Percentiles rank a stretch among this genome's conserved stretches.
These are phyloP conservation scores for Hortaea sp. DNA, from an alignment of 2,329 filamentous ascomycete species.

Conservation along the genomic window DNA sequence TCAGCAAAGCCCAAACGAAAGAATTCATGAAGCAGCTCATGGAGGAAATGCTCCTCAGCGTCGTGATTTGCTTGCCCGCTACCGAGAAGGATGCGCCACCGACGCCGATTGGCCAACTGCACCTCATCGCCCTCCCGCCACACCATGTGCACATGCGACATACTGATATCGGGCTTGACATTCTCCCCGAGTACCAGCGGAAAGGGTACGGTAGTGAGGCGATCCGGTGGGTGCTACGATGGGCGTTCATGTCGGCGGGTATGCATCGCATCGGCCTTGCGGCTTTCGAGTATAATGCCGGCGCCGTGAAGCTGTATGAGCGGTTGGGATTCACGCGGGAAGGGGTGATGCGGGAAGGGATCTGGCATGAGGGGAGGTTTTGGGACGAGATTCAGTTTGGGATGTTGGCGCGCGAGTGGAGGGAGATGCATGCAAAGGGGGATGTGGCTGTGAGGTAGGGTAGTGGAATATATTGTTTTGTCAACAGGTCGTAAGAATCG, in stretches of 20 bases:
- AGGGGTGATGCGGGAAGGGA: constrained; percentile 31
- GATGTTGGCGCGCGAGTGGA: constrained; percentile 35
- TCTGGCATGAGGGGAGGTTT: constrained; percentile 35
- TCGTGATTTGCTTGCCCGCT: constrained; percentile 29
- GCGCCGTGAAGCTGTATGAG: constrained; percentile 36
- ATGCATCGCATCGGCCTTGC: constrained; percentile 36
- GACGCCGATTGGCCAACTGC: constrained; percentile 26
- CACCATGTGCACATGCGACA: constrained; percentile 30
- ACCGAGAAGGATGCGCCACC: constrained; percentile 3
- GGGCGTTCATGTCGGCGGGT: constrained; percentile 36
- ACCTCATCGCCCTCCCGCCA: constrained; percentile 15
- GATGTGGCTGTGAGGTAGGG: background rate
- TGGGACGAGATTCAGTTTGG: constrained; percentile 25
- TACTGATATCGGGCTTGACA: constrained; percentile 31
- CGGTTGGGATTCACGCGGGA: constrained; percentile 38
- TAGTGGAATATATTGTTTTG: background rate
- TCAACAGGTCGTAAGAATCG: too few species aligned
- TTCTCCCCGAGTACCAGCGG: constrained; percentile 28
- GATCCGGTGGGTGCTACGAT: constrained; percentile 39
- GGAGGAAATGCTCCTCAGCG: constrained; percentile 24
- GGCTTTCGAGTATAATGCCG: constrained; percentile 35
- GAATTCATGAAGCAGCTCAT: constrained; percentile 12
- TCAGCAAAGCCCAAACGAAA: constrained; percentile 20
- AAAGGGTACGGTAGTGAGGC: constrained; percentile 40
- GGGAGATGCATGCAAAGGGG: constrained; percentile 3